Conservation (phyloP, 345 rosid species). For the Conringia planisiliqua region DNA sequence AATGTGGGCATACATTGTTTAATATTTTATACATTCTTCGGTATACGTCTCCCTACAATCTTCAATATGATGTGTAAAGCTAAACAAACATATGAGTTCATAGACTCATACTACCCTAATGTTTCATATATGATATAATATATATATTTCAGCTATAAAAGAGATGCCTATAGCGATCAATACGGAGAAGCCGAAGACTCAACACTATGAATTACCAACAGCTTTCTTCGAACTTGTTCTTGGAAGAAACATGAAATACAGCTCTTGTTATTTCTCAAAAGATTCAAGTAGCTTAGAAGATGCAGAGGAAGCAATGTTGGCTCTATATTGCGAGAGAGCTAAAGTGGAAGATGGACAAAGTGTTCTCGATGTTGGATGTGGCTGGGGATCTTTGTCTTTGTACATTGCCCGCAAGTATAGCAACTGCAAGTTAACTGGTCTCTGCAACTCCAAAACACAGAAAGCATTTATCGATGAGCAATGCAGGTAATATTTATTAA, state of each 20-base stretch:
- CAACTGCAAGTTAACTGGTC: constrained; percentile 69
- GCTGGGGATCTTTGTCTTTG: constrained; percentile 83
- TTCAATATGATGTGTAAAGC: not conserved
- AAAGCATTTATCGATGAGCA: constrained; percentile 63
- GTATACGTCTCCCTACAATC: not conserved
- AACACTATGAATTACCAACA: constrained; percentile 82
- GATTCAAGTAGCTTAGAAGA: constrained; percentile 59
- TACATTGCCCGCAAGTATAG: constrained; percentile 65
- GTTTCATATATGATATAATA: not conserved
- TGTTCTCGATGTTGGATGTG: constrained; percentile 88
- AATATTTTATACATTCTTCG: not conserved
- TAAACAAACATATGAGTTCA: not conserved
- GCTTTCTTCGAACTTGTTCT: constrained; percentile 84
- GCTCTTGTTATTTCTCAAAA: constrained; percentile 71
- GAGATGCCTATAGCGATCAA: constrained; percentile 80
- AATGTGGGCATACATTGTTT: not conserved
- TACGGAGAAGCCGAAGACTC: constrained; percentile 64
- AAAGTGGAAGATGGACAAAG: constrained; percentile 65
- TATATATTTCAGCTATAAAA: constrained; percentile 44
- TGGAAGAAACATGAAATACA: constrained; percentile 73
- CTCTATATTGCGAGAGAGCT: constrained; percentile 68
- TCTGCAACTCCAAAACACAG: constrained; percentile 82
- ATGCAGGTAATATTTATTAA: constrained; percentile 41
- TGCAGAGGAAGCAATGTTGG: constrained; percentile 77
- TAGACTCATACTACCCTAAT: not conserved